Percentiles rank a stretch among this genome's conserved stretches.
Conservation (phyloP, 1,284 basidiomycete genomes). For the Pseudozyma hubeiensis region DNA sequence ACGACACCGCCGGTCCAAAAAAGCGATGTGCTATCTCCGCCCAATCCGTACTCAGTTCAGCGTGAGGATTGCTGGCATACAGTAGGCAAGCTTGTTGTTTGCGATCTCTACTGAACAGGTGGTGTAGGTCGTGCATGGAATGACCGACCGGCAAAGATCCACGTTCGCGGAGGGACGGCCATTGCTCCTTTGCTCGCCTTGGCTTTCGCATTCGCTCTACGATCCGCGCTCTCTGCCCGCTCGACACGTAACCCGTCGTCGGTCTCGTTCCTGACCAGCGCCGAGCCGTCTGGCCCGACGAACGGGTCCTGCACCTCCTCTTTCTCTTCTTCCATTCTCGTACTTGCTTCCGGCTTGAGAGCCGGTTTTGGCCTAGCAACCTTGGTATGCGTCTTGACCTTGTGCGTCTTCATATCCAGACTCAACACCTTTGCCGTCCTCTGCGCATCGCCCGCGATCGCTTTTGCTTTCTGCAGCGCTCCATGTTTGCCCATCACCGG, state of each 20-base stretch:
- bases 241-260: slow-evolving; percentile 24
- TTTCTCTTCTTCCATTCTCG: neutral
- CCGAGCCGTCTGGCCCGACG: slow-evolving; percentile 22
- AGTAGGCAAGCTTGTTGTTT: too few relatives aligned
- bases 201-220: neutral
- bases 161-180: slow-evolving; percentile 13
- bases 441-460: slow-evolving; percentile 44
- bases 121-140: slow-evolving; percentile 3
- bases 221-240: neutral
- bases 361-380: slow-evolving; percentile 10
- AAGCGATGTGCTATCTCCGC: too few relatives aligned
- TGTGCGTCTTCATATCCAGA: slow-evolving; percentile 51
- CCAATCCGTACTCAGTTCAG: too few relatives aligned
- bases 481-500: slow-evolving; percentile 46
- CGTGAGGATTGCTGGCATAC: too few relatives aligned
- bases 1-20: too few relatives aligned
- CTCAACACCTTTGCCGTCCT: slow-evolving; percentile 50
- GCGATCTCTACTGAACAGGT: slow-evolving; percentile 5
- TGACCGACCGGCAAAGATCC: slow-evolving; percentile 11
- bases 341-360: neutral
- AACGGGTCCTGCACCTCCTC: slow-evolving; percentile 34
- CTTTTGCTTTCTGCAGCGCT: slow-evolving; percentile 36
- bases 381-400: slow-evolving; percentile 37
- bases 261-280: slow-evolving; percentile 26
- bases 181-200: neutral